Percentiles rank a stretch among this genome's conserved stretches.
phyloP scores from a whole-genome alignment of 2,329 filamentous ascomycete species.

The Aspergillus fumigatiaffinis region DNA sequence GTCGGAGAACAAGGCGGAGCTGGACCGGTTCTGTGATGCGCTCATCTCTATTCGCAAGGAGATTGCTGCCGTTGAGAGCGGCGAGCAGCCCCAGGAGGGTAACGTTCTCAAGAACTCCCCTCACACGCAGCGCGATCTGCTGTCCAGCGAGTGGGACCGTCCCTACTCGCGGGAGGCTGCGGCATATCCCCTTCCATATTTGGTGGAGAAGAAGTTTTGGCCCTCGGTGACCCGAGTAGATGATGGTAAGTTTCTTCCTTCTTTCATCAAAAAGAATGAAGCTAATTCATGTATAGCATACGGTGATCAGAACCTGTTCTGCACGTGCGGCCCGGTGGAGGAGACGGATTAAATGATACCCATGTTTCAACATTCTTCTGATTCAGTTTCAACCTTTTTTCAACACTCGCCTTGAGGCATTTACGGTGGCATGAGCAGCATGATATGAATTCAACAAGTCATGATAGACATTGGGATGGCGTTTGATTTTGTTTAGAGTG shows the following conservation, averaged over 20 bases:
- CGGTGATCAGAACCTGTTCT: constrained; percentile 90
- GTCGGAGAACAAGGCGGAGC: constrained; percentile 84
- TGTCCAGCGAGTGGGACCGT: constrained; percentile 75
- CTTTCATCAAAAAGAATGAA: too few species aligned
- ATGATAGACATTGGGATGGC: too few species aligned
- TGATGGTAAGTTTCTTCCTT: too few species aligned
- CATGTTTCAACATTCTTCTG: constrained; percentile 16
- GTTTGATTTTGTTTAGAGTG: too few species aligned
- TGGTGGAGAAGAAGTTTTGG: constrained; percentile 98
- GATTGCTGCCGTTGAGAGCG: constrained; percentile 78
- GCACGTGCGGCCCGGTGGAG: constrained; percentile 85
- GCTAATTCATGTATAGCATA: constrained; percentile 57
- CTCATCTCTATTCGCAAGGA: constrained; percentile 81
- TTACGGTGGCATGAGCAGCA: not conserved
- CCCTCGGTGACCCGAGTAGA: constrained; percentile 80
- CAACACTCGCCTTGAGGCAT: constrained; percentile 10
- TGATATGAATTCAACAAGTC: not conserved
- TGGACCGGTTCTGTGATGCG: constrained; percentile 89
- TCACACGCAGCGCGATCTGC: constrained; percentile 77
- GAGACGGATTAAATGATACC: constrained; percentile 42
- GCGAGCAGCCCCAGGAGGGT: constrained; percentile 65
- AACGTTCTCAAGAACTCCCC: constrained; percentile 90
- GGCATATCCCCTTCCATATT: constrained; percentile 76
- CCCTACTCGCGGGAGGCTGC: constrained; percentile 76
- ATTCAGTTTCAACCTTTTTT: constrained; percentile 5